A percentile compares a stretch with the other conserved stretches of the same genome.
Conservation (phyloP, 2,329 filamentous ascomycete genomes). For the Colletotrichum neosansevieriae region DNA sequence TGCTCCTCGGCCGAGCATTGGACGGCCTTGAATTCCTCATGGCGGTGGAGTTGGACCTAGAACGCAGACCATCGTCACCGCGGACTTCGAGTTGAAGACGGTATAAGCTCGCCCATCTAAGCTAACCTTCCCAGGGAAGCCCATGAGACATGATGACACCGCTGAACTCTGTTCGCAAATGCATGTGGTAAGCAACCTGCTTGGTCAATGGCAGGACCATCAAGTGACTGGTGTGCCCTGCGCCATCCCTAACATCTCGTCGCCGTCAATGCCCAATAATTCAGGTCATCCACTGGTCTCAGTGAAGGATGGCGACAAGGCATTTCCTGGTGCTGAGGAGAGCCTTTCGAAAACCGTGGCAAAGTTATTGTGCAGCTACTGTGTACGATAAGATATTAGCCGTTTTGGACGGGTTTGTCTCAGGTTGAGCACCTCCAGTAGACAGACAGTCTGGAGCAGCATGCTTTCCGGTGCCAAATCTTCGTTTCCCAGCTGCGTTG, state of each 20-base stretch:
- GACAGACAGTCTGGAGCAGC: not conserved
- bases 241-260: conserved; percentile 15
- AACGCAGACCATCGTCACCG: conserved; percentile 1
- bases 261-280: conserved; percentile 11
- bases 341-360: conserved; percentile 18
- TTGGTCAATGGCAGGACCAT: conserved; percentile 15
- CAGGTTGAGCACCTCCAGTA: conserved; percentile 28
- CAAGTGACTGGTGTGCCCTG: conserved; percentile 4
- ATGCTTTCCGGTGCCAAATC: conserved; percentile 27
- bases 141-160: conserved; percentile 13
- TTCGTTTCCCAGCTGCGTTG: conserved; percentile 12
- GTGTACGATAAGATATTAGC: conserved; percentile 11
- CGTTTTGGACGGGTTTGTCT: conserved; percentile 34
- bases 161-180: conserved; percentile 14
- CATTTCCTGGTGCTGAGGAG: not conserved
- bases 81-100: not conserved
- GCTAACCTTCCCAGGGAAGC: conserved; percentile 5
- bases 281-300: conserved; percentile 11
- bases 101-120: conserved; percentile 6
- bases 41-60: not conserved
- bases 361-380: conserved; percentile 14
- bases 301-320: not conserved
- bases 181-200: conserved; percentile 13
- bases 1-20: conserved; percentile 20
- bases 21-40: conserved; percentile 13